A percentile compares a stretch with the other conserved stretches of the same genome.
Evolutionary conservation across 1,284 basidiomycete genomes (phyloP).

Genomic region (Cryptococcus wingfieldii): DNA sequence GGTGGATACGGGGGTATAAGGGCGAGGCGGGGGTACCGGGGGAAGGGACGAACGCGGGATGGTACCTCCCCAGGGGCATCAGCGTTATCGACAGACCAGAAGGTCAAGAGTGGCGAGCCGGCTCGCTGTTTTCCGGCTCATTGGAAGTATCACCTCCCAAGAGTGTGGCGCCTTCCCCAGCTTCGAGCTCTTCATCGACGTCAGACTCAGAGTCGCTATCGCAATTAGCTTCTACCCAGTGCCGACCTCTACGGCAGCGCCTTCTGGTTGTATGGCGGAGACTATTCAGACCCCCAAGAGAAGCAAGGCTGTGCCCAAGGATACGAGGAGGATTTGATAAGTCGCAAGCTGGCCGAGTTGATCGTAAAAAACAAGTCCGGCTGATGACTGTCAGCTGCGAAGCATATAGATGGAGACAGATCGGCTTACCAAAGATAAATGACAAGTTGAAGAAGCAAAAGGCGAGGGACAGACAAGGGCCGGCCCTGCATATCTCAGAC

Average conservation of each 20-base stretch:
- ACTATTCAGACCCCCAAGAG: slow-evolving; percentile 89
- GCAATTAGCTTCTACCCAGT: slow-evolving; percentile 48
- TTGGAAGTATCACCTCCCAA: slow-evolving; percentile 16
- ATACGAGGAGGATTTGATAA: slow-evolving; percentile 68
- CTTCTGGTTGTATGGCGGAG: slow-evolving; percentile 47
- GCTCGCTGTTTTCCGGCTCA: slow-evolving; percentile 10
- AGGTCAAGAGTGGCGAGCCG: not conserved
- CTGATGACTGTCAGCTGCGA: slow-evolving; percentile 12
- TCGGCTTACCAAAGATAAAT: slow-evolving; percentile 61
- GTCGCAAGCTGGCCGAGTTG: slow-evolving; percentile 71
- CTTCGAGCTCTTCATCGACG: slow-evolving; percentile 18
- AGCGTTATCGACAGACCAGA: not conserved
- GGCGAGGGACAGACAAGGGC: slow-evolving; percentile 89
- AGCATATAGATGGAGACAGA: not conserved
- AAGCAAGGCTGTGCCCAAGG: slow-evolving; percentile 71
- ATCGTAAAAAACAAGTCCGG: slow-evolving; percentile 82
- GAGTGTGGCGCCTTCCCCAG: slow-evolving; percentile 20
- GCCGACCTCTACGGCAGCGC: slow-evolving; percentile 45
- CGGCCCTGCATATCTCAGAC: slow-evolving; percentile 75
- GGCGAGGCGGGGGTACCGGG: slow-evolving; percentile 10
- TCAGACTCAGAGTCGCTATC: slow-evolving; percentile 16
- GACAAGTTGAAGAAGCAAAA: slow-evolving; percentile 96
- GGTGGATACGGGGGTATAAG: slow-evolving; percentile 12
- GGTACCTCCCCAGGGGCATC: not conserved
- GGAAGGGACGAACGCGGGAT: not conserved